Percentiles rank a stretch among this genome's conserved stretches.
Conservation (phyloP, 176 grass and related monocot genomes). For the Zizania latifolia region DNA sequence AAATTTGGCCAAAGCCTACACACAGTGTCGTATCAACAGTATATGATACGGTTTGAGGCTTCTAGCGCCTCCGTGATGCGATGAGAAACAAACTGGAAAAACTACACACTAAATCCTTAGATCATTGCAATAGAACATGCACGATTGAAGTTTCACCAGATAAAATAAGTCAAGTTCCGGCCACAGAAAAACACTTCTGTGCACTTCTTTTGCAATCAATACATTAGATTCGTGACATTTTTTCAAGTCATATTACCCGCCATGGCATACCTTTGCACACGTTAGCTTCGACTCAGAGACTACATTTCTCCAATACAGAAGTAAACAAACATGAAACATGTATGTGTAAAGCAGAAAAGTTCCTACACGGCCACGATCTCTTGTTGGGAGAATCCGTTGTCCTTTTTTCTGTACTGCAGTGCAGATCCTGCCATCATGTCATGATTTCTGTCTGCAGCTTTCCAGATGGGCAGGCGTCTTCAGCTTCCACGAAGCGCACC, state of each 20-base stretch:
- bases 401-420: conserved; percentile 15
- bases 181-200: not conserved
- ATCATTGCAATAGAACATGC: not conserved
- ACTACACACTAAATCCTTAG: not conserved
- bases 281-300: not conserved
- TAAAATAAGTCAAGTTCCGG: no score
- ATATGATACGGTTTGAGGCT: not conserved
- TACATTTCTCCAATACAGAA: not conserved
- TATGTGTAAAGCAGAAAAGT: no score
- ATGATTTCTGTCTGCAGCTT: conserved; percentile 24
- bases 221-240: conserved; percentile 1
- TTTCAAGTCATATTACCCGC: not conserved
- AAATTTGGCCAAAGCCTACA: not conserved
- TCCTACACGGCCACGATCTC: conserved; percentile 14
- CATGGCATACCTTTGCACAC: conserved; percentile 17
- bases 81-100: not conserved
- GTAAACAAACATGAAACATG: conserved; percentile 15
- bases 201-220: not conserved
- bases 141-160: no score
- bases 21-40: not conserved
- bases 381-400: conserved; percentile 16
- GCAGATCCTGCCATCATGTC: conserved; percentile 16
- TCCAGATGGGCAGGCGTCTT: conserved; percentile 15
- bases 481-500: conserved; percentile 25
- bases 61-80: not conserved